phyloP scores from a whole-genome alignment of 192 early-diverging fungal genomes.

The Gaertneriomyces sp. region DNA sequence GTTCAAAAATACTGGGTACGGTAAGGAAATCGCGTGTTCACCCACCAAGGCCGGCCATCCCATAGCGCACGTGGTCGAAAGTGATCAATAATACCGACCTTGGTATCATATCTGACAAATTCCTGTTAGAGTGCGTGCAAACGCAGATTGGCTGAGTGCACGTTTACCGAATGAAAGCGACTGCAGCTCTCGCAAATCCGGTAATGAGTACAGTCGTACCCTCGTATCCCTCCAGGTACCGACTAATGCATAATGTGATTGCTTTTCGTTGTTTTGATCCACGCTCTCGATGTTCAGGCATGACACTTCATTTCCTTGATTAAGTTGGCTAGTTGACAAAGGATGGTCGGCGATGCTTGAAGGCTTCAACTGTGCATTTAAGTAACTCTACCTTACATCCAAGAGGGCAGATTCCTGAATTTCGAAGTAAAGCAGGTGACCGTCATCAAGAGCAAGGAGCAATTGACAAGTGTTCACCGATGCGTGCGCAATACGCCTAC shows the following conservation, averaged over 20 bases:
- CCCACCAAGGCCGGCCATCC: slow-evolving; percentile 73
- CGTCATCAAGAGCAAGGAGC: slow-evolving; percentile 54
- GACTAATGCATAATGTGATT: slow-evolving; percentile 45
- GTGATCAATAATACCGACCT: slow-evolving; percentile 56
- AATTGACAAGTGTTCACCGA: slow-evolving; percentile 52
- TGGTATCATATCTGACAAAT: slow-evolving; percentile 47
- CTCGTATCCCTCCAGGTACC: slow-evolving; percentile 71
- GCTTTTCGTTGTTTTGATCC: slow-evolving; percentile 20
- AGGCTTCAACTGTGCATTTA: neutral
- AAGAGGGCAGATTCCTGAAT: slow-evolving; percentile 38
- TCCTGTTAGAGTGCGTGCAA: neutral
- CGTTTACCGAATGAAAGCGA: slow-evolving; percentile 8
- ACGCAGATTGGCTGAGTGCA: neutral
- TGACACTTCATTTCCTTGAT: slow-evolving; percentile 65
- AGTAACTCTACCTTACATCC: slow-evolving; percentile 36
- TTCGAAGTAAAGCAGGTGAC: slow-evolving; percentile 56
- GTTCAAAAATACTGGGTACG: neutral
- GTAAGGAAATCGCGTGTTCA: neutral
- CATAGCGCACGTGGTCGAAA: slow-evolving; percentile 64
- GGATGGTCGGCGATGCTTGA: slow-evolving; percentile 5
- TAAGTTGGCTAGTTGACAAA: slow-evolving; percentile 18
- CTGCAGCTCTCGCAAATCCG: slow-evolving; percentile 37
- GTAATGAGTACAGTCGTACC: slow-evolving; percentile 58
- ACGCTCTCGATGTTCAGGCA: slow-evolving; percentile 66
- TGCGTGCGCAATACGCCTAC: slow-evolving; percentile 53